Conservation (phyloP, 2,329 filamentous ascomycete genomes). For the Leptographium wingfieldii region DNA sequence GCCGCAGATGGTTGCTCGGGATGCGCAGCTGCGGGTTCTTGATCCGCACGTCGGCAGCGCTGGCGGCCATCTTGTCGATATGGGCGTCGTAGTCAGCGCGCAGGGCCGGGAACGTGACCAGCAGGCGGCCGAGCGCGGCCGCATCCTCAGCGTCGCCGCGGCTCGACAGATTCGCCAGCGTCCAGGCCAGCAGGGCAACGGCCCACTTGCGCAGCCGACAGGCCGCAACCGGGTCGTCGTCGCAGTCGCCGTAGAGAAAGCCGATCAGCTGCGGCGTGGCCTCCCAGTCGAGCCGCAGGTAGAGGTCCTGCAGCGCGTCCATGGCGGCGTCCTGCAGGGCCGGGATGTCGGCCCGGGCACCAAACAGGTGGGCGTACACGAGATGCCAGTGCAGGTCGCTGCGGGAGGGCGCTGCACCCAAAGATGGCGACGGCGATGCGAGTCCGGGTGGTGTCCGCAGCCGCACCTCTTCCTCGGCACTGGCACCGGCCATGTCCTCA, state of each 20-base stretch:
- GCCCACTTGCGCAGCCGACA: constrained; percentile 45
- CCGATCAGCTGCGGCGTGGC: constrained; percentile 37
- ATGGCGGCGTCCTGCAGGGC: constrained; percentile 43
- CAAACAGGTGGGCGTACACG: constrained; percentile 45
- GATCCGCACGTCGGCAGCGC: constrained; percentile 37
- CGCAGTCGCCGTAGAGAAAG: constrained; percentile 42
- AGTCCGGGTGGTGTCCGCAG: background rate
- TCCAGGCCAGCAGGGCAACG: constrained; percentile 48
- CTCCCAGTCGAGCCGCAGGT: constrained; percentile 46
- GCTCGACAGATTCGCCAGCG: constrained; percentile 21
- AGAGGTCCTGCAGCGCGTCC: constrained; percentile 46
- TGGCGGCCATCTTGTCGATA: constrained; percentile 36
- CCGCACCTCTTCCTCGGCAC: background rate
- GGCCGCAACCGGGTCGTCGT: constrained; percentile 29
- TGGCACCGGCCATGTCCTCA: constrained; percentile 21
- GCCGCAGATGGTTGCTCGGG: constrained; percentile 40
- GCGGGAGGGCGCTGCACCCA: background rate
- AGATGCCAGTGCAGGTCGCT: constrained; percentile 41
- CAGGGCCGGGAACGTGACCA: constrained; percentile 33
- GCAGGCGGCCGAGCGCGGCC: constrained; percentile 20
- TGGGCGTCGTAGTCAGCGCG: constrained; percentile 38
- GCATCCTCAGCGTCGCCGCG: background rate
- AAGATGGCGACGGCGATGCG: background rate
- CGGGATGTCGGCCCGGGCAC: constrained; percentile 34
- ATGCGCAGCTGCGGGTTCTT: constrained; percentile 50